Evolutionary conservation across 352 stramenopile genomes (phyloP).

Genomic region (Phytophthora fragariaefolia): DNA sequence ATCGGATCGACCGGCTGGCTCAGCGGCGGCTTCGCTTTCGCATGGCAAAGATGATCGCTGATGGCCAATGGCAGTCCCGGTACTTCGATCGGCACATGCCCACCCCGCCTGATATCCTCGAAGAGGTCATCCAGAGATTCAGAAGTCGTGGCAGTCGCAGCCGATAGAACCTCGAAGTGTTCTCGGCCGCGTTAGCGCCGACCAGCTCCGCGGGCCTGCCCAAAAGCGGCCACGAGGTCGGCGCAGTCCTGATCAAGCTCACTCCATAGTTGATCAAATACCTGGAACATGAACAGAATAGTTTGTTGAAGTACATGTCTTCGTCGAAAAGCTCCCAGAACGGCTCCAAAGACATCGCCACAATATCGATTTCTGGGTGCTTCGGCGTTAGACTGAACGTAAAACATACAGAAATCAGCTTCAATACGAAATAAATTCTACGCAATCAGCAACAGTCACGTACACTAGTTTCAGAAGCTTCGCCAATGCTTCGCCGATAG

Average conservation of each 20-base stretch:
- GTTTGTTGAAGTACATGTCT: conserved; percentile 77
- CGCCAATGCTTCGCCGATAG: conserved; percentile 75
- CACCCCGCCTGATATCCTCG: too few relatives aligned
- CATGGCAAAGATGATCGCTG: too few relatives aligned
- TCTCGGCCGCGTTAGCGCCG: too few relatives aligned
- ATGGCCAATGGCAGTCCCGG: too few relatives aligned
- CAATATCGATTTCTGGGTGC: conserved; percentile 73
- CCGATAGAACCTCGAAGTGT: too few relatives aligned
- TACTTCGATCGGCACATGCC: too few relatives aligned
- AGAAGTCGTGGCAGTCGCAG: too few relatives aligned
- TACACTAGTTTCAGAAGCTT: conserved; percentile 81
- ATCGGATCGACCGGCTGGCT: too few relatives aligned
- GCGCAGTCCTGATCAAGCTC: conserved; percentile 52
- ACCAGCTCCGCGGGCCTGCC: too few relatives aligned
- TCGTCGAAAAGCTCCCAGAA: conserved; percentile 89
- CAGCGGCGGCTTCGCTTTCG: too few relatives aligned
- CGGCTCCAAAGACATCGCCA: conserved; percentile 77
- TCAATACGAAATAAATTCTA: conserved; percentile 2
- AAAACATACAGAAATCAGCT: conserved; percentile 15
- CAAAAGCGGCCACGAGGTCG: too few relatives aligned
- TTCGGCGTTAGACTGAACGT: conserved; percentile 56
- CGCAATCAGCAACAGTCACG: conserved; percentile 23
- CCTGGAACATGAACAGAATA: conserved; percentile 81
- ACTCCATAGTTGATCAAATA: conserved; percentile 81
- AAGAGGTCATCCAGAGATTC: too few relatives aligned